Conservation (phyloP, 1,284 basidiomycete genomes). For the Amylostereum chailletii region DNA sequence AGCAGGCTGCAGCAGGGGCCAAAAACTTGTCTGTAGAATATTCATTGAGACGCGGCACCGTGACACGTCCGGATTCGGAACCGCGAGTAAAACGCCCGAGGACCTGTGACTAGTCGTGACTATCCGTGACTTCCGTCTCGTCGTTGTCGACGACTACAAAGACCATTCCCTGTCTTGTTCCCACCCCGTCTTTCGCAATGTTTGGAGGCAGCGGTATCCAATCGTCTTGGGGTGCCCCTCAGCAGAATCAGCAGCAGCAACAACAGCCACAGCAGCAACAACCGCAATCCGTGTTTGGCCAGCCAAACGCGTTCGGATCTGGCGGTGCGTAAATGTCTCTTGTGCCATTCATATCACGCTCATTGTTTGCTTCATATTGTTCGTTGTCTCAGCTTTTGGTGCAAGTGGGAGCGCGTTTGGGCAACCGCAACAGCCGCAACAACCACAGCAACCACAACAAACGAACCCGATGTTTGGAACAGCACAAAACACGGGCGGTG, state of each 20-base stretch:
- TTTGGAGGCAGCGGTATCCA: conserved; percentile 42
- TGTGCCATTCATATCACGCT: conserved; percentile 19
- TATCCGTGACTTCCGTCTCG: no score
- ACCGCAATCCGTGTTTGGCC: conserved; percentile 33
- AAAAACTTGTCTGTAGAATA: neutral
- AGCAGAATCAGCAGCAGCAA: conserved; percentile 39
- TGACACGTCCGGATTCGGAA: no score
- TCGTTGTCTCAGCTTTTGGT: conserved; percentile 31
- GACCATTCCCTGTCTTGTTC: conserved; percentile 2
- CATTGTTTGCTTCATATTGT: conserved; percentile 20
- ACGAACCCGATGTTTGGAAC: conserved; percentile 75
- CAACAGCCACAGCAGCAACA: conserved; percentile 23
- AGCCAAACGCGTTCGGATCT: conserved; percentile 38
- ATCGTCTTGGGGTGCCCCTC: conserved; percentile 59
- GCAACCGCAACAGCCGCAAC: conserved; percentile 34
- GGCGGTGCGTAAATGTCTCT: conserved; percentile 23
- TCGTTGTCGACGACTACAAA: conserved; percentile 1
- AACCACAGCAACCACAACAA: conserved; percentile 48
- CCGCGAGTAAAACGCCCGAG: no score
- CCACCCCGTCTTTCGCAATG: conserved; percentile 27
- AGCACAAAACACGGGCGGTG: conserved; percentile 12
- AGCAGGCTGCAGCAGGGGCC: neutral
- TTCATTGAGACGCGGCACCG: no score
- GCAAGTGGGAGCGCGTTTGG: conserved; percentile 32
- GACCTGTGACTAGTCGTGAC: no score